Base-by-base conservation (phyloP, 1,139 yeast species). In the Taphrina flavorubra region DNA sequence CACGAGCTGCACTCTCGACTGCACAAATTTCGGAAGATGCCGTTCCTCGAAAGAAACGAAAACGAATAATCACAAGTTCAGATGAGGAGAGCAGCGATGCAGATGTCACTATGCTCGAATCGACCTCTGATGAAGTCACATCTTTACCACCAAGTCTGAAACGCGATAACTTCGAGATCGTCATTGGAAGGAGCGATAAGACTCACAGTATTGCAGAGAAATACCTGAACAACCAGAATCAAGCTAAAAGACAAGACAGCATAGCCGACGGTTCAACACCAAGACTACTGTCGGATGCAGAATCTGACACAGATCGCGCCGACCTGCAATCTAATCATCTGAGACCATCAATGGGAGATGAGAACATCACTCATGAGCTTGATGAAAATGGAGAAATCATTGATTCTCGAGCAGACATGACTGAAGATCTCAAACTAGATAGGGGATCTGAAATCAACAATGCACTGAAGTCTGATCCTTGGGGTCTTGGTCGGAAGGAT, bases 401-500 rank as follows among this genome's bases (percentile, higher is more conserved):
- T 25, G 40, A 11, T 55, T 31, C 60, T 63, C 42, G 42, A 5
- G 42, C 57, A 37, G 57, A 53, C 20, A 53, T 53, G 42, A 34
- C 42, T 6, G 34, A 34, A 20, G 42, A 14, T 34, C 42, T 53
- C 57, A 53, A 53, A 16, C 10, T 6, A 11, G 57, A 53, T 16
- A 40, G 57, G 11, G 57, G 57, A 18, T 3, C 8, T 3, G 57
- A 53, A 25, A 18, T 53, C 57, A 53, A 53, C 42, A 34, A 53
- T n/a, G 57, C 57, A 6, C 14, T 53, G 25, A 31, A 36, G 31
- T 14, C 25, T 20, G 70, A 68, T 53, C 44, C 47, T 1, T 68
- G 68, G 55, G 40, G 62, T 10, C 57, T 68, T 25, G 62, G 58
- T 34, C 31, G 44, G n/a, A 37, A 20, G 6, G 49, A 39, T 11